Conservation (phyloP, 768 basidiomycete genomes). For the Steccherinum ochraceum region DNA sequence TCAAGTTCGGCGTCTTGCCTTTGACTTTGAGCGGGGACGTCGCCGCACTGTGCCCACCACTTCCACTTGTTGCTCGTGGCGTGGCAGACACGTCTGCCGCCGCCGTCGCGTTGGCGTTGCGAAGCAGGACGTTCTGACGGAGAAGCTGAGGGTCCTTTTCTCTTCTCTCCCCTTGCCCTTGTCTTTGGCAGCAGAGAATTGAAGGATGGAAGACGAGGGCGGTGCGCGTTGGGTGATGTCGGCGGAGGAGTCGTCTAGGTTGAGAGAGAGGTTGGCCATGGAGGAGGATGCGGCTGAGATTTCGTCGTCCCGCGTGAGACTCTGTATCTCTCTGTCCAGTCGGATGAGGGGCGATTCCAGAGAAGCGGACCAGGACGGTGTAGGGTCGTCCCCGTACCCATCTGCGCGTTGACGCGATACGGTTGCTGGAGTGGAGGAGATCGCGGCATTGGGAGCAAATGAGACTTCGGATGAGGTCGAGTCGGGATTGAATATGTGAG, state of each 20-base stretch:
- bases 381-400: conserved; percentile 33
- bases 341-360: conserved; percentile 70
- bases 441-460: conserved; percentile 69
- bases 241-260: conserved; percentile 18
- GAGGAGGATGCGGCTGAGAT: conserved; percentile 15
- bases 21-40: conserved; percentile 52
- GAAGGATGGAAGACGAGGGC: neutral
- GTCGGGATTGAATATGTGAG: conserved; percentile 32
- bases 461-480: conserved; percentile 57
- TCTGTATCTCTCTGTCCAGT: conserved; percentile 56
- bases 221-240: conserved; percentile 18
- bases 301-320: conserved; percentile 41
- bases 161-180: conserved; percentile 42
- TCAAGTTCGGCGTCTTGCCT: conserved; percentile 50
- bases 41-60: conserved; percentile 13
- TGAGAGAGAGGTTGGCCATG: conserved; percentile 13
- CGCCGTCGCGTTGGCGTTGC: conserved; percentile 45
- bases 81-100: conserved; percentile 18
- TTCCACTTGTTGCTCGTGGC: conserved; percentile 10
- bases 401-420: conserved; percentile 24
- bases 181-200: conserved; percentile 19
- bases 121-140: conserved; percentile 40
- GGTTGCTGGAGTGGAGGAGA: conserved; percentile 76
- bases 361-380: conserved; percentile 66
- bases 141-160: conserved; percentile 33